Percentiles rank a stretch among this genome's conserved stretches.
These are phyloP conservation scores for Calonectria pauciramosa DNA, from an alignment of 2,329 filamentous ascomycete genomes.

Conservation along the genomic window DNA sequence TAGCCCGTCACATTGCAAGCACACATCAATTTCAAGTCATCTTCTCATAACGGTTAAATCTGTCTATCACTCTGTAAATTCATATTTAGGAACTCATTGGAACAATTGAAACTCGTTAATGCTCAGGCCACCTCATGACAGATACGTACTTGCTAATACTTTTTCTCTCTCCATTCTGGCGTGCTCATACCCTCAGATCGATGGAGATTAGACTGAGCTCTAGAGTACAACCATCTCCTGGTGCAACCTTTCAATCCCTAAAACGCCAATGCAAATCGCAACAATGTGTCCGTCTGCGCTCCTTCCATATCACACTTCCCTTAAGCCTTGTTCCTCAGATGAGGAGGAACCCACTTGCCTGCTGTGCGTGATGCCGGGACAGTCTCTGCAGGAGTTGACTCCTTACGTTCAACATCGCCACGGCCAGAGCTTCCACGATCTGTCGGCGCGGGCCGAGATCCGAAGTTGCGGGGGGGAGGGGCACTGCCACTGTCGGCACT, in stretches of 20 bases:
- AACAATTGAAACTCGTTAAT: conserved; percentile 44
- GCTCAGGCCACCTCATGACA: conserved; percentile 44
- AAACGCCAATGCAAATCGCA: conserved; percentile 56
- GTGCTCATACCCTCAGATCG: conserved; percentile 47
- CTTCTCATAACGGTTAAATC: background rate
- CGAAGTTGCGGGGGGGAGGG: conserved; percentile 56
- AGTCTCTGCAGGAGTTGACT: conserved; percentile 60
- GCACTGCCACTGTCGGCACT: conserved; percentile 52
- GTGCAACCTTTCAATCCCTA: conserved; percentile 50
- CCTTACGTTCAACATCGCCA: conserved; percentile 51
- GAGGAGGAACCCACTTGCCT: conserved; percentile 72
- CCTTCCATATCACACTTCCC: conserved; percentile 23
- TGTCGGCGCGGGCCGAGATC: conserved; percentile 56
- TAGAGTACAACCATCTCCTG: conserved; percentile 54
- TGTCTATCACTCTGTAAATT: conserved; percentile 4
- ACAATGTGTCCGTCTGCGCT: conserved; percentile 42
- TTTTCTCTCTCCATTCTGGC: conserved; percentile 48
- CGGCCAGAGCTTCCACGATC: conserved; percentile 58
- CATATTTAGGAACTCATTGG: conserved; percentile 13
- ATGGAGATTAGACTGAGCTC: conserved; percentile 52
- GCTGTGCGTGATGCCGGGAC: conserved; percentile 66
- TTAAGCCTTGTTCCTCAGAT: conserved; percentile 53
- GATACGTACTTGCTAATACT: conserved; percentile 45
- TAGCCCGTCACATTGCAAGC: background rate
- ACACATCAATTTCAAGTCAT: background rate